Evolutionary conservation across 2,329 filamentous ascomycete species (phyloP).

Genomic region (Colletotrichum lentis): DNA sequence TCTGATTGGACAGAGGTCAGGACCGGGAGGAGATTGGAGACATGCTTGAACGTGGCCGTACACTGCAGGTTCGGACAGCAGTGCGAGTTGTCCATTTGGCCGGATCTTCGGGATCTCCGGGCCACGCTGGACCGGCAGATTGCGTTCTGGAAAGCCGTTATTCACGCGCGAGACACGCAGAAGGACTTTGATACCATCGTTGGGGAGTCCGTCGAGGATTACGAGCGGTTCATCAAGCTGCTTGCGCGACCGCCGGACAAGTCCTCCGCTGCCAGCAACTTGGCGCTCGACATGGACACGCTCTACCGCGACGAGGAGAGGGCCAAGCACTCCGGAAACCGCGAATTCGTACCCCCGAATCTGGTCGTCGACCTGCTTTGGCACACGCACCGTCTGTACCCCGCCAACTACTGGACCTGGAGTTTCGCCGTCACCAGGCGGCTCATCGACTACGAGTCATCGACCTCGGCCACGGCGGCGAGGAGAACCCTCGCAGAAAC

Average conservation of each 20-base stretch:
- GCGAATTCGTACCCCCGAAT: constrained; percentile 22
- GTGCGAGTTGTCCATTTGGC: constrained; percentile 37
- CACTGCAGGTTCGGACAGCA: constrained; percentile 7
- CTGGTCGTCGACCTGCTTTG: constrained; percentile 32
- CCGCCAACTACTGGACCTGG: constrained; percentile 34
- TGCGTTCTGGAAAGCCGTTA: constrained; percentile 31
- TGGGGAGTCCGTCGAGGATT: constrained; percentile 1
- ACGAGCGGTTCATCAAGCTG: constrained; percentile 31
- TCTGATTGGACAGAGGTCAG: constrained; percentile 31
- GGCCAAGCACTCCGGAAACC: not conserved
- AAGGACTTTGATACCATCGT: constrained; percentile 1
- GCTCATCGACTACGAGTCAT: constrained; percentile 25
- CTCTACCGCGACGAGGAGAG: not conserved
- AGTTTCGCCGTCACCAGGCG: constrained; percentile 22
- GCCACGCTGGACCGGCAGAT: constrained; percentile 23
- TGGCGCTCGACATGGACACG: constrained; percentile 21
- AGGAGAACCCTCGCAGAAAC: not conserved
- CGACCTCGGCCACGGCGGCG: not conserved
- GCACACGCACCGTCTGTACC: constrained; percentile 36
- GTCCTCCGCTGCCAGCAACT: not conserved
- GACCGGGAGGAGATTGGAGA: not conserved
- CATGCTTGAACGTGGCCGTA: constrained; percentile 3
- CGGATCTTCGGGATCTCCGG: constrained; percentile 22
- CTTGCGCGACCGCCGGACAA: constrained; percentile 7
- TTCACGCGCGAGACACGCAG: constrained; percentile 6